A percentile compares a stretch with the other conserved stretches of the same genome.
Evolutionary conservation across 257 asterid species (phyloP).

Genomic region (Forsythia viridissima): DNA sequence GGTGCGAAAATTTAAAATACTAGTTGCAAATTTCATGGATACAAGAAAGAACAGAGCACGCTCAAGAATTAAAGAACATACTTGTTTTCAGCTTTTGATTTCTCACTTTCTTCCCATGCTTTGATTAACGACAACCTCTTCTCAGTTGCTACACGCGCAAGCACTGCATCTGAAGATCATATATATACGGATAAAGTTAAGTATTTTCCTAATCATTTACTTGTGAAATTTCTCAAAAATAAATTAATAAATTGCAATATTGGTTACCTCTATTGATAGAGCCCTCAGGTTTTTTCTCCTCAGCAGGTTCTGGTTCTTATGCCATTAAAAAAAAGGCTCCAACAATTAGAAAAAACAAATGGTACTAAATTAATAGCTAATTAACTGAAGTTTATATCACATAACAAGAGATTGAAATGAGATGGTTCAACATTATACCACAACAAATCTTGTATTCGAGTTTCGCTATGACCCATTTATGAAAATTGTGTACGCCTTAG

Average conservation of each 20-base stretch:
- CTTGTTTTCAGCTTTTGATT: slow-evolving; percentile 71
- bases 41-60: neutral
- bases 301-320: slow-evolving; percentile 32
- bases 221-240: slow-evolving; percentile 8
- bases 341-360: slow-evolving; percentile 10
- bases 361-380: neutral
- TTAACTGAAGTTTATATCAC: neutral
- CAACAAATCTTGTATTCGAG: neutral
- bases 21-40: neutral
- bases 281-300: slow-evolving; percentile 41
- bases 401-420: neutral
- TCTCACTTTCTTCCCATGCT: slow-evolving; percentile 80
- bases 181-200: slow-evolving; percentile 1
- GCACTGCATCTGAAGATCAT: slow-evolving; percentile 43
- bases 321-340: neutral
- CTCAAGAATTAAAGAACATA: slow-evolving; percentile 1
- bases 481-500: neutral
- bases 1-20: neutral
- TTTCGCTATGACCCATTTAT: neutral
- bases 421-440: neutral
- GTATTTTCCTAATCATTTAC: neutral
- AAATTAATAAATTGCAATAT: neutral
- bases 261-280: slow-evolving; percentile 45
- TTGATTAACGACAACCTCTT: slow-evolving; percentile 50
- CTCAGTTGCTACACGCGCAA: slow-evolving; percentile 53